Evolutionary conservation across 495 filamentous ascomycete genomes (phyloP), one percentile per base, ranked within the genome.

Genomic region (Tuber umbilicatum): DNA sequence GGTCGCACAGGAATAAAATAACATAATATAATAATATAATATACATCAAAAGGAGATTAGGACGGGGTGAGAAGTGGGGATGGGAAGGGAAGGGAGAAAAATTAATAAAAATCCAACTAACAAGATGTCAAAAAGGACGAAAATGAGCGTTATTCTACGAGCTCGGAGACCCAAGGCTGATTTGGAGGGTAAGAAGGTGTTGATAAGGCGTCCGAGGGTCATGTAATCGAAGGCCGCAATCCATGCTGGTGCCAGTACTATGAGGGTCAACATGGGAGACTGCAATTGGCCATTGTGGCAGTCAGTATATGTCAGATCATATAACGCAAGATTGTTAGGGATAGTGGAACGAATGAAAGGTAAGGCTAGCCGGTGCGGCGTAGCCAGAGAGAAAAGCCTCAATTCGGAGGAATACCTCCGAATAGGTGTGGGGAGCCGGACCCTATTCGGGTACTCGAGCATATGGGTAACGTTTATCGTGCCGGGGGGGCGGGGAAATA

Each of bases 211-310:
- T 10, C 78, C 78, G 67, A 79, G 78, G 19, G 78, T 76, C 12
- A 79, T 70, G 31, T 79, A 79, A n/a, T 74, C 77, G n/a, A 67
- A 73, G 14, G 78, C 78, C 5, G 78, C 78, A 23, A 80, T 79
- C 68, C 75, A 70, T 55, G 79, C 73, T 14, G 78, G 76, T 12
- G 76, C 77, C n/a, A 80, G 64, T n/a, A 78, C 69, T 27, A 80
- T 64, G 68, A 80, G 73, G 19, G 78, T n/a, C 39, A 79, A 79
- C 27, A 79, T 78, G 5, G 43, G 71, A 60, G 50, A 60, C 50
- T 60, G 50, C 50, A 60, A 60, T 60, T 60, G 50, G 50, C 50
- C 50, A 60, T 60, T 27, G n/a, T 3, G n/a, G 50, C 50, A 31
- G 50, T 12, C 50, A 12, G 50, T 27, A 60, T 60, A 60, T 60